Base-by-base conservation (phyloP, 1,284 basidiomycete genomes). In the Tylopilus sp. region DNA sequence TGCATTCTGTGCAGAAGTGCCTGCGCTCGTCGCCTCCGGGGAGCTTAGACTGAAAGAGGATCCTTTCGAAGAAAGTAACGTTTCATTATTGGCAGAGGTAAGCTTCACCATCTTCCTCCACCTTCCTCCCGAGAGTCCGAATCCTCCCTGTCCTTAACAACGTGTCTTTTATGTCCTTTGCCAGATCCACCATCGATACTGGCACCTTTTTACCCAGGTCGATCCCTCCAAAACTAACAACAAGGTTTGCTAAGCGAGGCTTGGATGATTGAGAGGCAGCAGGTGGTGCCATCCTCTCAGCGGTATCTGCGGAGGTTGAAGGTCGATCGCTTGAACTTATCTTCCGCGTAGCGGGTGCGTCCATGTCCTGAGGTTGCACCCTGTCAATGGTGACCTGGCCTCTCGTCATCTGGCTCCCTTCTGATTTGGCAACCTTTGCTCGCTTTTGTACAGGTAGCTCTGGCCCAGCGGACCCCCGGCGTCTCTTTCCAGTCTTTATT, bases 121-220 rank as follows among this genome's bases (percentile, higher is more conserved):
- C 51, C 15, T 38, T 17, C 2, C 60, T 24, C 2, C 52, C 56
- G 18, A 56, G 41, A 31, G 52, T 63, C 35, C 64, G 58, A 39
- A 66, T 56, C 18, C 65, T 63, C n/a, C 66, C 64, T 9, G 67
- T 67, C 39, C 54, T 68, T 48, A 67, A 47, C 24, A 66, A 18
- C 2, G 46, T 43, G 1, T n/a, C 11, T 21, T 38, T 51, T 1
- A 64, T 34, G 4, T 53, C 50, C 10, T 17, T 42, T 18, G 45
- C 26, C 44, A 53, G 3, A 20, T 57, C 44, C 29, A 61, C 31
- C 42, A 5, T 43, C 21, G 56, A 48, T 10, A 48, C 46, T 7
- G 48, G 43, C 15, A 50, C 24, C 4, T 30, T 21, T 43, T 33
- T 41, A 2, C 51, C 50, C 30, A 53, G 36, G 3, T 51, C 28